phyloP scores from a whole-genome alignment of 352 stramenopile species.

The Phytopythium chamaehyphon region DNA sequence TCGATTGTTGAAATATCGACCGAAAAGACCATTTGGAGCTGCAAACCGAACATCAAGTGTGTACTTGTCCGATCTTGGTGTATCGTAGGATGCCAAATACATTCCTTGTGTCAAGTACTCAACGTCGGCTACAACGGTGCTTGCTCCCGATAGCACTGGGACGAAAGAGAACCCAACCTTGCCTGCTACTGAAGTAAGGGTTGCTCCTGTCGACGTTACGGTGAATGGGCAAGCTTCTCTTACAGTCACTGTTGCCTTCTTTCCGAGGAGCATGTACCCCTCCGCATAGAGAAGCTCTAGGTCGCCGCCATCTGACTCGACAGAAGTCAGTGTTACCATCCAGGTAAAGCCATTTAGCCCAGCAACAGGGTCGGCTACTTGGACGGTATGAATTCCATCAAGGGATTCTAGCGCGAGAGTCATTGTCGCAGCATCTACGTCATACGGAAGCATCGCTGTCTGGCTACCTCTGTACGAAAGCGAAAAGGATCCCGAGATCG shows the following conservation, averaged over 20 bases:
- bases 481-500: constrained; percentile 84
- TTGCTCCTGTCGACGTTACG: constrained; percentile 27
- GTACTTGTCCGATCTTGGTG: constrained; percentile 84
- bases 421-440: constrained; percentile 49
- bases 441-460: constrained; percentile 73
- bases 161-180: constrained; percentile 67
- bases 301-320: constrained; percentile 31
- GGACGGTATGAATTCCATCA: constrained; percentile 65
- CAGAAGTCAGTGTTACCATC: constrained; percentile 83
- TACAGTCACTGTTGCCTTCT: constrained; percentile 37
- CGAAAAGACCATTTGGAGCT: constrained; percentile 76
- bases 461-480: constrained; percentile 62
- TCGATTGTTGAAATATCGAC: constrained; percentile 95
- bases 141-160: constrained; percentile 45
- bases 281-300: constrained; percentile 76
- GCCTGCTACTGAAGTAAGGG: constrained; percentile 35
- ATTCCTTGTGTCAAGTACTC: constrained; percentile 57
- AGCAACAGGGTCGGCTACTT: constrained; percentile 27
- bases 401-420: constrained; percentile 62
- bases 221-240: constrained; percentile 37
- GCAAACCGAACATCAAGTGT: constrained; percentile 79
- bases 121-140: constrained; percentile 58
- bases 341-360: constrained; percentile 65
- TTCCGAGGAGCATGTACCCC: constrained; percentile 66
- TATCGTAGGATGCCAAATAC: constrained; percentile 89